phyloP scores from a whole-genome alignment of 1,284 basidiomycete genomes.

The Waitea zeae region DNA sequence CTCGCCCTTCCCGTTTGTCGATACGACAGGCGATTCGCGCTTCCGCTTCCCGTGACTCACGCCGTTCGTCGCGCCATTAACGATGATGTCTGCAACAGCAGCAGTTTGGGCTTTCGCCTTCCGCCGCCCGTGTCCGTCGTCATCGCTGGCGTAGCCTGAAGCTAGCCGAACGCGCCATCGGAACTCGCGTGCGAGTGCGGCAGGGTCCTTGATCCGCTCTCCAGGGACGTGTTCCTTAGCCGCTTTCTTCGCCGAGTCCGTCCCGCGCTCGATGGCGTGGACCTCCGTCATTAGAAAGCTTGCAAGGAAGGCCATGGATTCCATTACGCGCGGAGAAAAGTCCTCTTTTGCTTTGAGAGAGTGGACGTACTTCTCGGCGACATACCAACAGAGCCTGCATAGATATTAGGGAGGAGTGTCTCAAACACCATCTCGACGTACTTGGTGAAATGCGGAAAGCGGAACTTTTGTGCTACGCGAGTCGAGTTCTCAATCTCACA shows the following conservation, averaged over 20 bases:
- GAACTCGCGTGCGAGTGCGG: slow-evolving; percentile 64
- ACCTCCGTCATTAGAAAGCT: slow-evolving; percentile 69
- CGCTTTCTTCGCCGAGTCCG: slow-evolving; percentile 46
- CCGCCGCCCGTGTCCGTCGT: slow-evolving; percentile 28
- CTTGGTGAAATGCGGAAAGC: slow-evolving; percentile 80
- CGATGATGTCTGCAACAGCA: slow-evolving; percentile 7
- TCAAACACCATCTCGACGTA: too few species aligned
- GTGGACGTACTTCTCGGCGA: slow-evolving; percentile 59
- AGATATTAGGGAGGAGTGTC: too few species aligned
- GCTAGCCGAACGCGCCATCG: slow-evolving; percentile 62
- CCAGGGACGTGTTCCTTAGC: slow-evolving; percentile 64
- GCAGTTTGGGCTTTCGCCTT: slow-evolving; percentile 9
- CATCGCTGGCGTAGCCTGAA: slow-evolving; percentile 49
- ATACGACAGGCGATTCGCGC: too few species aligned
- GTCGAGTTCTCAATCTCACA: slow-evolving; percentile 87
- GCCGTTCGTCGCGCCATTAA: slow-evolving; percentile 12
- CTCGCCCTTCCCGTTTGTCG: slow-evolving; percentile 29
- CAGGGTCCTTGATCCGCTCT: slow-evolving; percentile 67
- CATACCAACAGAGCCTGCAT: slow-evolving; percentile 76
- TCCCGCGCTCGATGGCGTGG: slow-evolving; percentile 46
- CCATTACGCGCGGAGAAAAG: slow-evolving; percentile 45
- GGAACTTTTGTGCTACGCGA: slow-evolving; percentile 87
- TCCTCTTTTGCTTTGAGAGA: slow-evolving; percentile 51
- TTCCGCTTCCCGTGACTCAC: slow-evolving; percentile 12
- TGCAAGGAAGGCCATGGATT: slow-evolving; percentile 55